A percentile compares a stretch with the other conserved stretches of the same genome.
Conservation (phyloP, 176 grass and related monocot species). For the Oryza glumipatula region DNA sequence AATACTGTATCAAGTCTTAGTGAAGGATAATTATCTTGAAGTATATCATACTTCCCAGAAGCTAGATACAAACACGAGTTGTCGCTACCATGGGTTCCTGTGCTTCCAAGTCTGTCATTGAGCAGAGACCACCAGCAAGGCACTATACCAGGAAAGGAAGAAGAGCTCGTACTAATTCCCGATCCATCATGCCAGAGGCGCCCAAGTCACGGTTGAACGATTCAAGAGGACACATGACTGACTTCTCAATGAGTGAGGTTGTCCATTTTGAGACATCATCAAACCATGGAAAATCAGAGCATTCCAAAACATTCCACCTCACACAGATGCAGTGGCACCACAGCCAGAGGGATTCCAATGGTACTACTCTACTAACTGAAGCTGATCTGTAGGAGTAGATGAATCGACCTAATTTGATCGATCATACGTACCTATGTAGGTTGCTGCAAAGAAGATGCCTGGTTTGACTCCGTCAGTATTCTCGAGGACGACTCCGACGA, state of each 20-base stretch:
- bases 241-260: slow-evolving; percentile 73
- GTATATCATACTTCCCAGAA: slow-evolving; percentile 11
- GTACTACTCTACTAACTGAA: slow-evolving; percentile 40
- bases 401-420: slow-evolving; percentile 7
- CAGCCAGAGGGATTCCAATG: slow-evolving; percentile 65
- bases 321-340: slow-evolving; percentile 92
- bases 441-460: slow-evolving; percentile 86
- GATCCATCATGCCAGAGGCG: slow-evolving; percentile 46
- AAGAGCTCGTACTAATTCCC: slow-evolving; percentile 31
- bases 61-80: neutral
- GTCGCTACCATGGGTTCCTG: slow-evolving; percentile 62
- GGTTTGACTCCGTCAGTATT: slow-evolving; percentile 93
- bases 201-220: slow-evolving; percentile 41
- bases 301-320: slow-evolving; percentile 72
- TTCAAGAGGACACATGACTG: slow-evolving; percentile 45
- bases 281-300: slow-evolving; percentile 54
- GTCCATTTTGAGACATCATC: slow-evolving; percentile 68
- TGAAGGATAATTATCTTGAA: slow-evolving; percentile 11
- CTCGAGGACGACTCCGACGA: slow-evolving; percentile 91
- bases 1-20: neutral
- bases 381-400: slow-evolving; percentile 3
- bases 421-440: slow-evolving; percentile 43
- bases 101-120: slow-evolving; percentile 51
- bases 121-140: slow-evolving; percentile 43
- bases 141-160: slow-evolving; percentile 40